These are phyloP conservation scores for Lachancea sp. DNA, from an alignment of 805 yeast genomes.

Conservation along the genomic window DNA sequence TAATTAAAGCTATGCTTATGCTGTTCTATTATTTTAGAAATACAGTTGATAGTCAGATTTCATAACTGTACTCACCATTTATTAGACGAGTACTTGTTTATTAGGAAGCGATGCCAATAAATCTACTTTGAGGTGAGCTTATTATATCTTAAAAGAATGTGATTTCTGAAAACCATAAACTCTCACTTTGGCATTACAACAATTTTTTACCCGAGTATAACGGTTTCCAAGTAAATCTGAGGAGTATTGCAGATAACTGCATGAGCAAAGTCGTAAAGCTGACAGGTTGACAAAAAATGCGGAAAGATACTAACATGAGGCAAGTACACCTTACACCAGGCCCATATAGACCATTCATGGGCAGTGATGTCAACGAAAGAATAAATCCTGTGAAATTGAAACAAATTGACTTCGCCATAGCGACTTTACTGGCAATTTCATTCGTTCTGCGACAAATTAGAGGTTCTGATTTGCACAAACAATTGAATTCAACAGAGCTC, in stretches of 20 bases:
- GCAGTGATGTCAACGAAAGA: not conserved
- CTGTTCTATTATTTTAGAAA: too few species aligned
- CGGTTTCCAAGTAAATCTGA: not conserved
- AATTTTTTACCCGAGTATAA: too few species aligned
- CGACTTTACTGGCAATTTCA: slow-evolving; percentile 1
- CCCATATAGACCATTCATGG: slow-evolving; percentile 1
- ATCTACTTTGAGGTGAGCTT: too few species aligned
- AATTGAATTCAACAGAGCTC: slow-evolving; percentile 7
- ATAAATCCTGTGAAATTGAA: not conserved
- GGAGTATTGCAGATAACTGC: not conserved
- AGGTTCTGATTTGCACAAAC: not conserved
- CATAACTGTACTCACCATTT: not conserved
- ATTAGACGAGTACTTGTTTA: not conserved
- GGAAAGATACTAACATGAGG: not conserved
- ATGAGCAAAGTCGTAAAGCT: not conserved
- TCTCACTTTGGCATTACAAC: too few species aligned
- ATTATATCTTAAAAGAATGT: too few species aligned
- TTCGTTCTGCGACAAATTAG: slow-evolving; percentile 1
- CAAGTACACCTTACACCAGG: not conserved
- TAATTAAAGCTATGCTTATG: too few species aligned
- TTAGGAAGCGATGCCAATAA: too few species aligned
- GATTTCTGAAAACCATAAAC: too few species aligned
- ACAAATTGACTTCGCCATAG: not conserved
- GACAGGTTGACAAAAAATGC: not conserved
- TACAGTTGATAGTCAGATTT: too few species aligned